These are phyloP conservation scores for Tetrapisispora taiwanensis DNA, from an alignment of 805 yeast species.

Conservation along the genomic window DNA sequence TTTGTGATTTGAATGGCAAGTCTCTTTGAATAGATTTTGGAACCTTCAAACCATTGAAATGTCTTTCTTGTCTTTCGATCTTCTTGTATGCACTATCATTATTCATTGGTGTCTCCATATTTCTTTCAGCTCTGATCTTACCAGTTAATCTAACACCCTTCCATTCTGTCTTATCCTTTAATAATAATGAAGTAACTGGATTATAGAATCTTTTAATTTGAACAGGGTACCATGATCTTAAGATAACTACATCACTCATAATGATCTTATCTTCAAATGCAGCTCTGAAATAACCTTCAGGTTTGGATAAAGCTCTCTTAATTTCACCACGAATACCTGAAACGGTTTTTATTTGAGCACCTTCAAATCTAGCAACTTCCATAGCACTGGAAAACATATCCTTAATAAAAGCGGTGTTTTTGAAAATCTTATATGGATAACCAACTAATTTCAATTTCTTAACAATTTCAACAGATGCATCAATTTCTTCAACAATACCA, in stretches of 20 bases:
- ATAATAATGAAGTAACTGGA: slow-evolving; percentile 85
- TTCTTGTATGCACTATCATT: slow-evolving; percentile 48
- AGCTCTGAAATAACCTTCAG: slow-evolving; percentile 94
- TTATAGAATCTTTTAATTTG: slow-evolving; percentile 83
- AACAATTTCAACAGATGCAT: slow-evolving; percentile 80
- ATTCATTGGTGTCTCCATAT: slow-evolving; percentile 51
- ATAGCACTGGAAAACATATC: slow-evolving; percentile 89
- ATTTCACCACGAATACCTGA: slow-evolving; percentile 97
- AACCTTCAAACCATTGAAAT: slow-evolving; percentile 78
- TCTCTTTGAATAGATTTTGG: slow-evolving; percentile 68
- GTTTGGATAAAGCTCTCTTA: slow-evolving; percentile 84
- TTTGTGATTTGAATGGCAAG: slow-evolving; percentile 88
- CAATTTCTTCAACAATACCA: slow-evolving; percentile 90
- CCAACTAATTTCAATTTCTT: slow-evolving; percentile 94
- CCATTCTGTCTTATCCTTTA: slow-evolving; percentile 78
- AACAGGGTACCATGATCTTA: slow-evolving; percentile 96
- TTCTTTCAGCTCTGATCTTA: slow-evolving; percentile 70
- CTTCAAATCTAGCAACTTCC: slow-evolving; percentile 97
- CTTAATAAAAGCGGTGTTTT: slow-evolving; percentile 93
- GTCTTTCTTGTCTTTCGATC: slow-evolving; percentile 74
- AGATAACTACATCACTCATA: slow-evolving; percentile 78
- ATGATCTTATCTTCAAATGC: slow-evolving; percentile 92
- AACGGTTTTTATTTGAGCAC: slow-evolving; percentile 92
- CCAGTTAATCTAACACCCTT: slow-evolving; percentile 95
- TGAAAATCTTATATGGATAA: slow-evolving; percentile 83